Percentiles rank a stretch among this genome's conserved stretches.
These are phyloP conservation scores for Tuber magnatum DNA, from an alignment of 495 filamentous ascomycete genomes.

Conservation along the genomic window DNA sequence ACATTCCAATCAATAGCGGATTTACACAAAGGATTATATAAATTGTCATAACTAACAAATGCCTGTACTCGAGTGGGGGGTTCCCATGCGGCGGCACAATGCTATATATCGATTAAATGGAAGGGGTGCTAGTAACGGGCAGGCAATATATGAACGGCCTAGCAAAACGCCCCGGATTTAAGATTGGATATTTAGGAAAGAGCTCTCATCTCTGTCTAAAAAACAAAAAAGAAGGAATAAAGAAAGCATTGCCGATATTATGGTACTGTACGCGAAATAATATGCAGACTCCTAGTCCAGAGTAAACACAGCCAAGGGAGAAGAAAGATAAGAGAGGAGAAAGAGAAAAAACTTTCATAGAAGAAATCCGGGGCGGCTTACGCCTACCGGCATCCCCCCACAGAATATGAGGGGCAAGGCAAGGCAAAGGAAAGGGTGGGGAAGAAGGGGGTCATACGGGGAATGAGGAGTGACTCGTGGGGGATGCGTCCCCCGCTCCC, in stretches of 20 bases:
- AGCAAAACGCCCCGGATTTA: neutral
- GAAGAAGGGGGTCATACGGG: neutral
- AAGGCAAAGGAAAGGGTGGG: neutral
- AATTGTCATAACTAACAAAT: too few relatives aligned
- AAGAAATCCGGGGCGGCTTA: too few relatives aligned
- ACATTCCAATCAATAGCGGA: too few relatives aligned
- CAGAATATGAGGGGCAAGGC: neutral
- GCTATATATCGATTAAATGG: too few relatives aligned
- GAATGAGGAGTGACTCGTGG: neutral
- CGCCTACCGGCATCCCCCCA: neutral
- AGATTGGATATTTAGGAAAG: neutral
- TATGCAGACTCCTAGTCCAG: neutral
- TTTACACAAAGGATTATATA: too few relatives aligned
- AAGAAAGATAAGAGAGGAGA: neutral
- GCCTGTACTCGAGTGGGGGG: too few relatives aligned
- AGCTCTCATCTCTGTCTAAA: neutral
- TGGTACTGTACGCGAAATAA: too few relatives aligned
- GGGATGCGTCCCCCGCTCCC: neutral
- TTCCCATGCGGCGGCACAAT: too few relatives aligned
- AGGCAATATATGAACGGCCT: neutral
- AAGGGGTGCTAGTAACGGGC: too few relatives aligned
- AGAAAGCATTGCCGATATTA: neutral
- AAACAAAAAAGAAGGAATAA: neutral
- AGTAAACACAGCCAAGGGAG: neutral
- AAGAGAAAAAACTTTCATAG: neutral